Percentiles rank a stretch among this genome's conserved stretches.
These are phyloP conservation scores for Trametes hirsuta DNA, from an alignment of 1,284 basidiomycete genomes.

Conservation along the genomic window DNA sequence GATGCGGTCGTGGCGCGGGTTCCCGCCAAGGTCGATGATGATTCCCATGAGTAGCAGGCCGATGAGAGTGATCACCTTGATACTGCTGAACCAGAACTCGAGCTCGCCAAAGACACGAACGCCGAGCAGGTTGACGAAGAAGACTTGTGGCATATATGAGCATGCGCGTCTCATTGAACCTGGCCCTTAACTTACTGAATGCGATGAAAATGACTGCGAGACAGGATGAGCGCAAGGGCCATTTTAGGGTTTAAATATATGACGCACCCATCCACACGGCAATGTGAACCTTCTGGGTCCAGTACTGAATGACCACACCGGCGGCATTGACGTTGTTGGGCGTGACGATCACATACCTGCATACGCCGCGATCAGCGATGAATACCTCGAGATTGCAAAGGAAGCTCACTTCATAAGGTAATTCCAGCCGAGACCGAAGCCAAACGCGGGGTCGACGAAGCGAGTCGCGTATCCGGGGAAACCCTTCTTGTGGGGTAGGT, in stretches of 20 bases:
- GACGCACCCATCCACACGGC: constrained; percentile 61
- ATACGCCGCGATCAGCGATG: background rate
- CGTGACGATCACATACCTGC: constrained; percentile 38
- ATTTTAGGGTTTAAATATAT: background rate
- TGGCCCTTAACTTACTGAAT: constrained; percentile 45
- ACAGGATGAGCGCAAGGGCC: constrained; percentile 9
- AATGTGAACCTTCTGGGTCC: constrained; percentile 56
- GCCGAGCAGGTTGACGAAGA: constrained; percentile 57
- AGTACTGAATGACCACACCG: constrained; percentile 64
- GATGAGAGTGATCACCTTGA: constrained; percentile 42
- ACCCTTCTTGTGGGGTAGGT: constrained; percentile 44
- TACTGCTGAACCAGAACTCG: constrained; percentile 49
- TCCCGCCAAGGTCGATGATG: constrained; percentile 61
- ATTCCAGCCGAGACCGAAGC: constrained; percentile 49
- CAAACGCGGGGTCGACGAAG: constrained; percentile 54
- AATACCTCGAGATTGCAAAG: background rate
- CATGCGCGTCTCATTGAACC: background rate
- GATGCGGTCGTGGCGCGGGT: constrained; percentile 55
- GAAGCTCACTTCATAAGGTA: constrained; percentile 34
- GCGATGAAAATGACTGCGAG: constrained; percentile 55
- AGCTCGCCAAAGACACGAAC: constrained; percentile 60
- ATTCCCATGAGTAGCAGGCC: constrained; percentile 58
- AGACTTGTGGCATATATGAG: constrained; percentile 39
- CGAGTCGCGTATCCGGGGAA: constrained; percentile 51
- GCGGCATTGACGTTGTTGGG: constrained; percentile 52